These are phyloP conservation scores for Nemophila menziesii DNA, from an alignment of 257 asterid species.

Conservation along the genomic window DNA sequence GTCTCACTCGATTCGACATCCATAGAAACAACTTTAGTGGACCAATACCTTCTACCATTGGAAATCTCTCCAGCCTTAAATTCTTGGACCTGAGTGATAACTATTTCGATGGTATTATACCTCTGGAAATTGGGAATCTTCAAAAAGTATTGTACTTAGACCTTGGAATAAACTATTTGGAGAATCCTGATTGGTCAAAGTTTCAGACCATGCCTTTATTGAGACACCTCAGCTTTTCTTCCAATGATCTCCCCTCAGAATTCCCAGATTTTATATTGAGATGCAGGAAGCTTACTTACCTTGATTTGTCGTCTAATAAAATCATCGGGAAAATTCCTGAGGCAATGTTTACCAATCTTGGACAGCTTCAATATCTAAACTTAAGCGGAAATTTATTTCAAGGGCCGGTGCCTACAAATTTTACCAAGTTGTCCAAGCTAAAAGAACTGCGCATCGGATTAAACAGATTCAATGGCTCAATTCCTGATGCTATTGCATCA, in stretches of 20 bases:
- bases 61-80: conserved; percentile 31
- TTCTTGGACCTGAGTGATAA: conserved; percentile 64
- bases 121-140: conserved; percentile 56
- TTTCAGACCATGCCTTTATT: too few relatives aligned
- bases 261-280: background rate
- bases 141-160: conserved; percentile 23
- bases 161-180: too few relatives aligned
- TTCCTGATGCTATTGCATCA: conserved; percentile 28
- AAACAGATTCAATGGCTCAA: conserved; percentile 38
- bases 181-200: too few relatives aligned
- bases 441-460: conserved; percentile 27
- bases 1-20: conserved; percentile 30
- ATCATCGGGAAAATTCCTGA: conserved; percentile 57
- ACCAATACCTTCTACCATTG: too few relatives aligned
- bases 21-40: conserved; percentile 28
- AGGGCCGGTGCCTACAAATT: conserved; percentile 39
- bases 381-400: conserved; percentile 31
- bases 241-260: too few relatives aligned
- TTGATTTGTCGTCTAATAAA: conserved; percentile 45
- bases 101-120: conserved; percentile 25
- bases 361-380: conserved; percentile 39
- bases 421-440: conserved; percentile 35
- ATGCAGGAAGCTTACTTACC: conserved; percentile 50
- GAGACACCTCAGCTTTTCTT: too few relatives aligned
- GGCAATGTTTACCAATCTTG: conserved; percentile 30